Conservation (phyloP, 768 basidiomycete genomes). For the Trametes sanguinea region DNA sequence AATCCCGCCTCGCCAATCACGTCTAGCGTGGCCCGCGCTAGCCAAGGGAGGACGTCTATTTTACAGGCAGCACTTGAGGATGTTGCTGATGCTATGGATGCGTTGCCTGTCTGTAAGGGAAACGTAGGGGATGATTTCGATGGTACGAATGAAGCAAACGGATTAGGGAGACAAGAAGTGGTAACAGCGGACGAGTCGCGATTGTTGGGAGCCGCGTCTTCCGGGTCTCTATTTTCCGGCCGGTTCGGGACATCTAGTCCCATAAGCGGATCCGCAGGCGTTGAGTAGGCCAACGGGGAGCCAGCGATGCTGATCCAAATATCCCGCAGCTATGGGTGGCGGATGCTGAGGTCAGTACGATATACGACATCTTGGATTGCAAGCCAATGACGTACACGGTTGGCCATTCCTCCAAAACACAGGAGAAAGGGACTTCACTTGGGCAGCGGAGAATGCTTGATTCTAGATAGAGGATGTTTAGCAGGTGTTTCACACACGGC, state of each 20-base stretch:
- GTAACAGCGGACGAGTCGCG: slow-evolving; percentile 16
- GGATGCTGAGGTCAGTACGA: neutral
- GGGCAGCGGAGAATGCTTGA: slow-evolving; percentile 52
- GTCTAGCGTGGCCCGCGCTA: slow-evolving; percentile 71
- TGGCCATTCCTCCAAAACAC: slow-evolving; percentile 63
- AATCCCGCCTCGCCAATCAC: slow-evolving; percentile 79
- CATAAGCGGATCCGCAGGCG: slow-evolving; percentile 12
- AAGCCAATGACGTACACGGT: slow-evolving; percentile 40
- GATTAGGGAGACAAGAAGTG: slow-evolving; percentile 27
- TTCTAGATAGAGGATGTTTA: slow-evolving; percentile 33
- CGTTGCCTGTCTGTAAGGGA: neutral
- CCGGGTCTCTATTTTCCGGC: slow-evolving; percentile 15
- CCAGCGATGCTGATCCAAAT: slow-evolving; percentile 38
- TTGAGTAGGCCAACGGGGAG: slow-evolving; percentile 7
- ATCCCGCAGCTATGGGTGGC: slow-evolving; percentile 45
- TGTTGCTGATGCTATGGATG: neutral
- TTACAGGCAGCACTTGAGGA: slow-evolving; percentile 12
- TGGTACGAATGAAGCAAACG: slow-evolving; percentile 28
- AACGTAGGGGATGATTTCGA: slow-evolving; percentile 24
- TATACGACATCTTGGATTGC: no score
- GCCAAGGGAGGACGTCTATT: slow-evolving; percentile 65
- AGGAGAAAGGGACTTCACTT: slow-evolving; percentile 52
- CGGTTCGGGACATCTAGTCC: neutral
- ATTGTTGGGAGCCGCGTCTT: neutral
- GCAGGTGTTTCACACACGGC: no score